A percentile compares a stretch with the other conserved stretches of the same genome.
phyloP scores from a whole-genome alignment of 2,329 filamentous ascomycete species.

The Fusarium lyarnte region DNA sequence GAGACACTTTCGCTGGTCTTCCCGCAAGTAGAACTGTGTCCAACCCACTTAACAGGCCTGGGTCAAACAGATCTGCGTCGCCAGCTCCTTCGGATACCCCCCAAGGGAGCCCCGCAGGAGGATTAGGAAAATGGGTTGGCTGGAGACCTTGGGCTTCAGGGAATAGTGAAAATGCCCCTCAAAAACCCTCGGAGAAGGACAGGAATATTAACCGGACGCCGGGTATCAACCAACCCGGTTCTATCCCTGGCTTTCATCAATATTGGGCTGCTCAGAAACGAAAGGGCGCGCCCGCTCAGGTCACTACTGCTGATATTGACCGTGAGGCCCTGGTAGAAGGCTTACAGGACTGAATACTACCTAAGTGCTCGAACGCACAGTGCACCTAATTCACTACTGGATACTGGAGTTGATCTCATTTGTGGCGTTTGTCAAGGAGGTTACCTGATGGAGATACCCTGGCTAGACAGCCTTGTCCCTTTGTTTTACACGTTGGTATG shows the following conservation, averaged over 20 bases:
- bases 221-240: conserved; percentile 82
- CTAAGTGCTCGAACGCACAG: conserved; percentile 2
- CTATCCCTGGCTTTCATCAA: conserved; percentile 75
- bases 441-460: conserved; percentile 42
- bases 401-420: conserved; percentile 37
- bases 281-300: conserved; percentile 63
- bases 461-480: conserved; percentile 37
- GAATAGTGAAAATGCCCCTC: conserved; percentile 7
- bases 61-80: conserved; percentile 35
- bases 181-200: conserved; percentile 41
- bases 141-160: conserved; percentile 59
- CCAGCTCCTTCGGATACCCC: conserved; percentile 39
- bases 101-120: conserved; percentile 38
- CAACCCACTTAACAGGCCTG: conserved; percentile 42
- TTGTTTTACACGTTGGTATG: conserved; percentile 25
- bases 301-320: conserved; percentile 68
- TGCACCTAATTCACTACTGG: conserved; percentile 21
- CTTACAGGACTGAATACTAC: conserved; percentile 50
- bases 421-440: conserved; percentile 38
- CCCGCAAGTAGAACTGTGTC: conserved; percentile 49
- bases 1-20: conserved; percentile 61
- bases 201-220: conserved; percentile 62
- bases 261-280: conserved; percentile 62
- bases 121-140: conserved; percentile 56
- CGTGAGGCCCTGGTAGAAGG: conserved; percentile 68